A percentile compares a stretch with the other conserved stretches of the same genome.
Conservation (phyloP, 495 filamentous ascomycete genomes). For the Lophiotrema nucula region DNA sequence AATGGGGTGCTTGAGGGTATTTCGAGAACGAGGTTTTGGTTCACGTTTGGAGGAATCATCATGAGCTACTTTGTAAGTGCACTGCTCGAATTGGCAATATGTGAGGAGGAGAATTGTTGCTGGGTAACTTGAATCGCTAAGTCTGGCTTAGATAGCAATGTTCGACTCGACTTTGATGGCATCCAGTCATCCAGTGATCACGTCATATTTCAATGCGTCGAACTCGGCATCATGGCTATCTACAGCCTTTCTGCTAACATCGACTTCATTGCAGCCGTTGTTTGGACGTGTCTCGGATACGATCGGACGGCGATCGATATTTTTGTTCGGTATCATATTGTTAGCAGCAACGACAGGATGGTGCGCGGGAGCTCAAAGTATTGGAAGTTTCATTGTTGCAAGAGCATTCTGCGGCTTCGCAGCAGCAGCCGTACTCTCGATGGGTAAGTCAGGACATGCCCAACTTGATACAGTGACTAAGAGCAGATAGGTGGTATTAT, state of each 20-base stretch:
- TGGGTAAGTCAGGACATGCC: constrained; percentile 46
- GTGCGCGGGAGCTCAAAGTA: constrained; percentile 70
- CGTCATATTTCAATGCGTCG: constrained; percentile 70
- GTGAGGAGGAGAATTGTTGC: background rate
- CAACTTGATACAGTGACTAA: background rate
- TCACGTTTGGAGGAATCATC: constrained; percentile 53
- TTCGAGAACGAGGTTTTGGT: constrained; percentile 46
- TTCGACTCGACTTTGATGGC: constrained; percentile 83
- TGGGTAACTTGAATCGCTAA: too few species aligned
- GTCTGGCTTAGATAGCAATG: constrained; percentile 47
- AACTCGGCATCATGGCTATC: constrained; percentile 80
- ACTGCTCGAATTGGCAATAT: background rate
- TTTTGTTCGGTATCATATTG: constrained; percentile 60
- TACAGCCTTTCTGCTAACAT: constrained; percentile 74
- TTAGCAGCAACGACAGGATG: constrained; percentile 68
- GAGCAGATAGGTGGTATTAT: constrained; percentile 54
- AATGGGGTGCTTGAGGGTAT: constrained; percentile 28
- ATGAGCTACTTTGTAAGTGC: constrained; percentile 45
- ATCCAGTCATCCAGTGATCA: constrained; percentile 77
- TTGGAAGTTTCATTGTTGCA: constrained; percentile 69
- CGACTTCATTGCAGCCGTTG: constrained; percentile 70
- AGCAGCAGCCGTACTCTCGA: constrained; percentile 69
- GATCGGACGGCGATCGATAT: constrained; percentile 67
- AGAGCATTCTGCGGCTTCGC: constrained; percentile 72
- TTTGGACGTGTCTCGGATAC: constrained; percentile 72